A percentile compares a stretch with the other conserved stretches of the same genome.
Evolutionary conservation across 75 land plant species (phyloP).

Genomic region (Sequoia sempervirens): DNA sequence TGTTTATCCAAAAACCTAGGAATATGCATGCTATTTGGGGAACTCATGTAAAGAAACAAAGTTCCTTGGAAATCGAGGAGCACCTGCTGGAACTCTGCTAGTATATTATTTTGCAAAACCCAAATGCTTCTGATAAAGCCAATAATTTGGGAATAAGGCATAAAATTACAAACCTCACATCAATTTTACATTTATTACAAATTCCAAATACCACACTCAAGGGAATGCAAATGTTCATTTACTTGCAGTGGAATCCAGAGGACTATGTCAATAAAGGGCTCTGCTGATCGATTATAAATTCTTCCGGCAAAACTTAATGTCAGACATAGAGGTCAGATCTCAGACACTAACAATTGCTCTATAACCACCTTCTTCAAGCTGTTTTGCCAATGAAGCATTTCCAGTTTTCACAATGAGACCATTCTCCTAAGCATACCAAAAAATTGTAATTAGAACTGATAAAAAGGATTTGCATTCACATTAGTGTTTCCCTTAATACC

Average conservation of each 20-base stretch:
- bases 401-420: conserved; percentile 92
- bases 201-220: background rate
- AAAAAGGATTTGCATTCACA: background rate
- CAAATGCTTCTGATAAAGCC: background rate
- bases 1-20: too few relatives aligned
- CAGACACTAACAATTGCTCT: conserved; percentile 39
- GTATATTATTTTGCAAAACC: background rate
- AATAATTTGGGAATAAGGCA: background rate
- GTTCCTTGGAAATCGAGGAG: too few relatives aligned
- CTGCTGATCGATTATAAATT: conserved; percentile 1
- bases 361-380: conserved; percentile 76
- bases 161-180: background rate
- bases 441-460: background rate
- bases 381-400: conserved; percentile 65
- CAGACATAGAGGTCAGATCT: background rate
- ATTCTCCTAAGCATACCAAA: conserved; percentile 52
- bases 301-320: background rate
- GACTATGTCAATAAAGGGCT: background rate
- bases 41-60: too few relatives aligned
- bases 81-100: too few relatives aligned
- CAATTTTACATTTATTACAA: conserved; percentile 1
- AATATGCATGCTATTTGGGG: too few relatives aligned
- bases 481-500: background rate
- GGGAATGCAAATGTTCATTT: background rate
- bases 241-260: background rate